Base-by-base conservation (phyloP, 2,329 filamentous ascomycete genomes). In the Apiospora aurea region DNA sequence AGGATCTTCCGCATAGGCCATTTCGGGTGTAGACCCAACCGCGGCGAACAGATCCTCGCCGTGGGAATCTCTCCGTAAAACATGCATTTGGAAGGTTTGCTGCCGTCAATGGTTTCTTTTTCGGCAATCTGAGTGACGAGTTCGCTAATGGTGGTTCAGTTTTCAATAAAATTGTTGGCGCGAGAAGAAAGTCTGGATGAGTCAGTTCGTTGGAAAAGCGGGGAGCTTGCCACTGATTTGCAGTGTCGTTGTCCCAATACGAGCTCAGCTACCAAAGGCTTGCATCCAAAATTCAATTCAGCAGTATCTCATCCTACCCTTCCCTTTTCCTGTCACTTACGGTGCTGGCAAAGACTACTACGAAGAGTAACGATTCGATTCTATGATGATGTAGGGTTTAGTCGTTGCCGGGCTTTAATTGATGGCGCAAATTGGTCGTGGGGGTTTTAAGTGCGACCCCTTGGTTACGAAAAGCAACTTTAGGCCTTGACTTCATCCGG, bases 11-110 rank as follows among this genome's bases (percentile, higher is more conserved):
- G 51, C 34, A 21, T 64, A 41, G 4, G 57, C 57, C 57, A 64
- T 64, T 41, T 64, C 57, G 57, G 57, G 57, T 34, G 57, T 64
- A n/a, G 57, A 41, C 13, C 57, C 57, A 64, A 64, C 57, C 57
- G 57, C 57, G 44, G 72, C 71, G 34, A 70, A 70, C 29, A 75
- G 69, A 41, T 75, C 74, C 69, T 74, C 74, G 66, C 70, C 68
- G 13, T 34, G 70, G 43, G 71, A 66, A 14, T 74, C 72, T 24
- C 67, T 72, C 21, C 66, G 71, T 67, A 70, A 70, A 66, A 75
- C 67, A 69, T 75, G 74, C 74, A 75, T 75, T 41, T 13, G 57
- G 16, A 38, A n/a, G 34, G 57, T n/a, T 18, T 64, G 57, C 1
- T 41, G 16, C 29, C 10, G 57, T 18, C 34, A 24, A 64, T 64